Conservation (phyloP, 129 eudicot genomes). For the Centella asiatica region DNA sequence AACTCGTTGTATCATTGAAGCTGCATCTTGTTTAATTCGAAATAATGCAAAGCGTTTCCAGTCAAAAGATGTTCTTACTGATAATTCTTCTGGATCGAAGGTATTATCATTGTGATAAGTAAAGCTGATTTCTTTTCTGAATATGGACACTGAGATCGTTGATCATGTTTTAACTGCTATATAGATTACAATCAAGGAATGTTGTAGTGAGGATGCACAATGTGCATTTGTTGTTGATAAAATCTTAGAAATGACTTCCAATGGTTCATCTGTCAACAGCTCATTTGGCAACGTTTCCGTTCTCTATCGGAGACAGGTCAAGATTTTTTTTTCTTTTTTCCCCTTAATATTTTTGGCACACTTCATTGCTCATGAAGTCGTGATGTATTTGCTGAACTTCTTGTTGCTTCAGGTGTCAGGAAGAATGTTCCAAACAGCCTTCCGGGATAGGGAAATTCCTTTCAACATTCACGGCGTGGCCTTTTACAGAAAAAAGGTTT, state of each 20-base stretch:
- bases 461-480: conserved; percentile 92
- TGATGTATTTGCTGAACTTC: conserved; percentile 15
- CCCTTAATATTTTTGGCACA: conserved; percentile 2
- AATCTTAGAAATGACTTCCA: conserved; percentile 63
- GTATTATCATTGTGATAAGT: conserved; percentile 22
- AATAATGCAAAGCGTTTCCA: conserved; percentile 67
- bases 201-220: conserved; percentile 83
- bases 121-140: background rate
- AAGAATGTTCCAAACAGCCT: conserved; percentile 64
- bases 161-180: conserved; percentile 10
- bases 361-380: background rate
- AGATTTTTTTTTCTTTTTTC: conserved; percentile 11
- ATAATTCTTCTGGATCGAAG: conserved; percentile 88
- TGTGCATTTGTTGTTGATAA: conserved; percentile 94
- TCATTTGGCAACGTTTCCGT: conserved; percentile 72
- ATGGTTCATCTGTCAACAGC: conserved; percentile 47
- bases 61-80: conserved; percentile 63
- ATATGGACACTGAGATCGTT: background rate
- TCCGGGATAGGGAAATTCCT: conserved; percentile 80
- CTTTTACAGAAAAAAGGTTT: conserved; percentile 89
- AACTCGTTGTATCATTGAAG: conserved; percentile 92
- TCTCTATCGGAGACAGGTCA: conserved; percentile 98
- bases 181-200: conserved; percentile 82
- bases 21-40: conserved; percentile 78
- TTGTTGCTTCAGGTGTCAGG: conserved; percentile 63